Evolutionary conservation across 208 protist species (phyloP), one percentile per base, ranked within the genome.

Genomic region (Leishmania tropica): DNA sequence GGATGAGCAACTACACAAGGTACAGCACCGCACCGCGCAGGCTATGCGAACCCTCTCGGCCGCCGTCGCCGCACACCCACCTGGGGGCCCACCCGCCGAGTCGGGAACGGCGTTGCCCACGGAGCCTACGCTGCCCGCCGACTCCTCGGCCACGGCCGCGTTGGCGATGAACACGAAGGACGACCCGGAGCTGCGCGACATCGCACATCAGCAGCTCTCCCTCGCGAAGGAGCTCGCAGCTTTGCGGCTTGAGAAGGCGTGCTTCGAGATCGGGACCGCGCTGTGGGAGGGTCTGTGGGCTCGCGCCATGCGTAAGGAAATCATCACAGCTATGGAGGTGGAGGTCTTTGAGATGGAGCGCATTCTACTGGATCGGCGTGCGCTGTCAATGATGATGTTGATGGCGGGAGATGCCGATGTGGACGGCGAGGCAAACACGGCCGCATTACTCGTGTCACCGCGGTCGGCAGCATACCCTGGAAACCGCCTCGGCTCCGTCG

Each of bases 231-330:
- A 95, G 84, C 87, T 96, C 88, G 84, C 93, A 24, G 77, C 87
- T 42, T 85, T 97, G 62, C 92, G 94, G 42, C 80, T 93, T 19
- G 93, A 97, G 85, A 87, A 87, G 58, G 87, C 85, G 21, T 96
- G 93, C 87, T 96, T 95, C 73, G 90, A 89, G 53, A 85, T 86
- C 37, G 86, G 86, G 21, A 91, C 93, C 6, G 87, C 84, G 3
- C 88, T 96, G 65, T 96, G 89, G 90, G 93, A 97, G 75, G 93
- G 93, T 28, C 68, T 97, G 71, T 97, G 94, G 93, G 90, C 93
- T 21, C 93, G 92, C 40, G 87, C 87, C 31, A 92, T 97, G 91
- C 94, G 93, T 40, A 88, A 93, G 75, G 90, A 96, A 76, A 80
- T 97, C n/a, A 75, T 96, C 5, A 85, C 92, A 15, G 85, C 91